Percentiles rank a stretch among this genome's conserved stretches.
Evolutionary conservation across 192 early-diverging fungal species (phyloP).

Genomic region (Entomortierella chlamydospora): DNA sequence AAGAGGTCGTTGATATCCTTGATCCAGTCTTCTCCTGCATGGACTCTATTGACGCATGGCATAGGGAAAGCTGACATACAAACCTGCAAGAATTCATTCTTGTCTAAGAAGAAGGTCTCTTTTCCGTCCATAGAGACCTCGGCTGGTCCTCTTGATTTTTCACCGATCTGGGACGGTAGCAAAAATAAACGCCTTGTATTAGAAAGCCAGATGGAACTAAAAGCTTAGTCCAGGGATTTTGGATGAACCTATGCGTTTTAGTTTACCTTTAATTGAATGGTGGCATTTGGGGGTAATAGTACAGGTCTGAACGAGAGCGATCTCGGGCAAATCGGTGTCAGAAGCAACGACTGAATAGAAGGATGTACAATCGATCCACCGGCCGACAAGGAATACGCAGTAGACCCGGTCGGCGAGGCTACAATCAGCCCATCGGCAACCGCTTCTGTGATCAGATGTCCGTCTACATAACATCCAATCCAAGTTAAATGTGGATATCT

Average conservation of each 20-base stretch:
- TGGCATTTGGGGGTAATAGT: conserved; percentile 76
- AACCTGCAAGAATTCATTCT: conserved; percentile 75
- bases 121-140: conserved; percentile 85
- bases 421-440: conserved; percentile 80
- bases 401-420: conserved; percentile 91
- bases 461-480: conserved; percentile 85
- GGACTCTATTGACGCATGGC: conserved; percentile 77
- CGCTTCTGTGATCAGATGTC: conserved; percentile 85
- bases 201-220: too few relatives aligned
- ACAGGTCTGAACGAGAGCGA: conserved; percentile 88
- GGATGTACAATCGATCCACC: conserved; percentile 88
- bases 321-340: conserved; percentile 87
- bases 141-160: conserved; percentile 69
- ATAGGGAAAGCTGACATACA: conserved; percentile 79
- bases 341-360: conserved; percentile 73
- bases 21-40: conserved; percentile 79
- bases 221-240: too few relatives aligned
- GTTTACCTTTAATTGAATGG: conserved; percentile 69
- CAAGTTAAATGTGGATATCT: conserved; percentile 84
- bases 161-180: conserved; percentile 60
- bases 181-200: too few relatives aligned
- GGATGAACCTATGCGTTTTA: too few relatives aligned
- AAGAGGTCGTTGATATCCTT: conserved; percentile 87
- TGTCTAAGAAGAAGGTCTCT: conserved; percentile 74
- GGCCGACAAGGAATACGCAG: conserved; percentile 90